Evolutionary conservation across 495 filamentous ascomycete species (phyloP), one percentile per base, ranked within the genome.

Genomic region (Immersiella caudata): DNA sequence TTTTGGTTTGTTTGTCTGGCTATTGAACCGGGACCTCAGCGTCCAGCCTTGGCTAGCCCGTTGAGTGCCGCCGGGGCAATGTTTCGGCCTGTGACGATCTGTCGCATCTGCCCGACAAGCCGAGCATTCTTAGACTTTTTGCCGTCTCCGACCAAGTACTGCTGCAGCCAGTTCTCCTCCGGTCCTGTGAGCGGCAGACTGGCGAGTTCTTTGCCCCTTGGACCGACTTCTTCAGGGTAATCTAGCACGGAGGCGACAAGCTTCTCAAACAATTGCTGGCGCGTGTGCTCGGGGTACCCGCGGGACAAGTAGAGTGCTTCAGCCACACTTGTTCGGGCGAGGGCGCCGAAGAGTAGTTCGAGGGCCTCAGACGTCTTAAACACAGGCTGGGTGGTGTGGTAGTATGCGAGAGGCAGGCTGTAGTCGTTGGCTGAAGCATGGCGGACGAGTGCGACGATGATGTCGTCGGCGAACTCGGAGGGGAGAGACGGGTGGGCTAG

Each of bases 391-490:
- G 87, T 86, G 21, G 87, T 87, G 60, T 93, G 85, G 76, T 90
- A 94, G 76, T 94, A 95, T 29, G 91, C 89, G 62, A 94, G 83
- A 0, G 90, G 79, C 6, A 93, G 82, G 58, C 80, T 84, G 70
- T 88, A 85, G 69, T 93, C 88, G 62, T 85, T 80, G 56, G 83
- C 79, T 2, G 85, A 79, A 65, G 87, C 79, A 64, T 88, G 79
- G 14, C 82, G 81, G 36, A 91, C 88, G n/a, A 95, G 84, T 25
- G 83, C 83, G 46, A 86, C 81, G 65, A 93, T 84, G 57, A 94
- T 93, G 62, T 94, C 91, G 75, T 94, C 91, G 33, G 90, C 85
- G 70, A 94, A 94, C 27, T 91, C 91, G 26, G 91, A 87, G 33
- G 91, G 87, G 16, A 94, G 82, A 5, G 89, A 89, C 2, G 92